Base-by-base conservation (phyloP, 164 flowering plant genomes). In the Annona cherimola region DNA sequence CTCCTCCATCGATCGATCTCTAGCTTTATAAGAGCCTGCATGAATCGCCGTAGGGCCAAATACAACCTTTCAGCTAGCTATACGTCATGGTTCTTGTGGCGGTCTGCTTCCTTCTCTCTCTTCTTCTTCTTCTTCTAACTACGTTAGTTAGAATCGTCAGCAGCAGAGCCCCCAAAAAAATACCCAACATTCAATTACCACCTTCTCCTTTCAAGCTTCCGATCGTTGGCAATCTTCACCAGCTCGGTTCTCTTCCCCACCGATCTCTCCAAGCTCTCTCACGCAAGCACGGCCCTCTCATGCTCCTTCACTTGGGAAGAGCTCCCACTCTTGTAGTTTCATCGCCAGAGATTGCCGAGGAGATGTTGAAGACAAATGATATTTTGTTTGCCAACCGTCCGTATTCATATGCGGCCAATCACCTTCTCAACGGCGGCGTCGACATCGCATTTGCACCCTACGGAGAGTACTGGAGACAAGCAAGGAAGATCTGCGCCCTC, bases 381-480 rank as follows among this genome's bases (percentile, higher is more conserved):
- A 66, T 66, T 5, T 44, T 42, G 3, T 79, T 65, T 20, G 20
- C 73, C 1, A 50, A 65, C 19, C 60, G 79, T 43, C 79, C 78
- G 11, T 9, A 73, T 2, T 44, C 66, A 16, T 12, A 20, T 3
- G 50, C 70, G 45, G 61, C 0, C 1, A 20, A 18, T n/a, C 66
- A 45, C 7, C 67, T 71, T 8, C 67, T 70, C 39, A 71, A 70
- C 45, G n/a, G 20, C 9, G 40, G 43, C n/a, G 9, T n/a, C 0
- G 80, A 78, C 9, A 3, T 81, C 45, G 76, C 71, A 42, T 78
- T 76, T 46, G 63, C 77, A 2, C 81, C 79, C 1, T 81, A 76
- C 61, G 61, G 62, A 18, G 75, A 61, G 9, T 71, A 81, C 42
- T 81, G 83, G 83, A 74, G 79, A 35, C 74, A 81, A 69, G 69